Evolutionary conservation across 495 filamentous ascomycete species (phyloP).

Genomic region (Xylaria intraflava): DNA sequence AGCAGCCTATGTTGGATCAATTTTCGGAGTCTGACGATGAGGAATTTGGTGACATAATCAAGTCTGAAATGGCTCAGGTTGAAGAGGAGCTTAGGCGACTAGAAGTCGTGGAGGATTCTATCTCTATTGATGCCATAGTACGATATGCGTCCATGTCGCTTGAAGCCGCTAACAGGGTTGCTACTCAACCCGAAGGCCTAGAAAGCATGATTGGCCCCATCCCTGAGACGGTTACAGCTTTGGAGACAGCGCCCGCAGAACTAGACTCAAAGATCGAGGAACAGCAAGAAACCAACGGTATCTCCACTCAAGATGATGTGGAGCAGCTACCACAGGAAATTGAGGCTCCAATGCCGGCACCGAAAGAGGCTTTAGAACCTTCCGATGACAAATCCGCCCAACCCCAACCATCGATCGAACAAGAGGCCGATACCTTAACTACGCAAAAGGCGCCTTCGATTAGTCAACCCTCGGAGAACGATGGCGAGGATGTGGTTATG

Average conservation of each 20-base stretch:
- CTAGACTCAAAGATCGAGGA: conserved; percentile 36
- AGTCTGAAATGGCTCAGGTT: conserved; percentile 36
- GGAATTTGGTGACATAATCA: conserved; percentile 46
- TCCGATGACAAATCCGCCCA: conserved; percentile 12
- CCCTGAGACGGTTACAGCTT: conserved; percentile 24
- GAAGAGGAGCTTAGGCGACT: conserved; percentile 37
- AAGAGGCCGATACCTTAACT: conserved; percentile 18
- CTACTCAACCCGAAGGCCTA: conserved; percentile 27
- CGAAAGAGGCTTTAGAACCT: conserved; percentile 16
- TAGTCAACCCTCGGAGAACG: conserved; percentile 17
- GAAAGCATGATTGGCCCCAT: conserved; percentile 29
- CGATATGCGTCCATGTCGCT: conserved; percentile 31
- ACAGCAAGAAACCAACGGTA: conserved; percentile 22
- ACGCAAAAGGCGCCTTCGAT: conserved; percentile 9
- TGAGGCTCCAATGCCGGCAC: conserved; percentile 11
- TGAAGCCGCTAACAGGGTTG: conserved; percentile 27
- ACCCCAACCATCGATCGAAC: conserved; percentile 21
- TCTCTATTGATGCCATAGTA: conserved; percentile 20
- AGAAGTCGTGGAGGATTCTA: conserved; percentile 20
- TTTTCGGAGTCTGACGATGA: conserved; percentile 47
- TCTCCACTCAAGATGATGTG: conserved; percentile 21
- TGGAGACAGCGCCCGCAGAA: conserved; percentile 27
- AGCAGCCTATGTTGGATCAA: conserved; percentile 24
- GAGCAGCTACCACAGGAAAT: conserved; percentile 21
- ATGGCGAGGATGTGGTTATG: conserved; percentile 28